These are phyloP conservation scores for Plantago lanceolata DNA, from an alignment of 305 asterid genomes.

Conservation along the genomic window DNA sequence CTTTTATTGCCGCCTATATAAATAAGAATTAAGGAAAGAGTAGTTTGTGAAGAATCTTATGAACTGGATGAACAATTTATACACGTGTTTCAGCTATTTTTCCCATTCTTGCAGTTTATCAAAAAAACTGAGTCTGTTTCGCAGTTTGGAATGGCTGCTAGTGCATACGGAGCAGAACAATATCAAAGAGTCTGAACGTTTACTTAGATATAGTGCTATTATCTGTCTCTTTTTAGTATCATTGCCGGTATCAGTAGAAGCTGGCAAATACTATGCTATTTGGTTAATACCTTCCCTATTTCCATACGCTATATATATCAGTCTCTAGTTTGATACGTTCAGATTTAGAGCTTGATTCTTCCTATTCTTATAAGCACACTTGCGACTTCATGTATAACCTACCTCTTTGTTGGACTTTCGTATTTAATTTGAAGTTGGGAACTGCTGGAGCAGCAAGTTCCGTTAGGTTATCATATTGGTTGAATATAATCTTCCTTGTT, in stretches of 20 bases:
- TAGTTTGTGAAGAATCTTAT: too few species aligned
- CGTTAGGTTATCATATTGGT: conserved; percentile 35
- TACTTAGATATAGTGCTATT: conserved; percentile 39
- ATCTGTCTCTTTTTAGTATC: conserved; percentile 34
- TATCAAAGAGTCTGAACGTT: conserved; percentile 2
- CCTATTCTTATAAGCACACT: conserved; percentile 36
- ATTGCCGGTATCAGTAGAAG: conserved; percentile 36
- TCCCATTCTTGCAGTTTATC: not conserved
- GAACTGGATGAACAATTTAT: too few species aligned
- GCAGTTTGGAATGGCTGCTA: conserved; percentile 10
- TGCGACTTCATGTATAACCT: conserved; percentile 25
- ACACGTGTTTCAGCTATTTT: too few species aligned
- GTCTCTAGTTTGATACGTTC: conserved; percentile 31
- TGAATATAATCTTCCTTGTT: conserved; percentile 34
- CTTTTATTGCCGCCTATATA: not conserved
- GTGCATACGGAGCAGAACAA: conserved; percentile 4
- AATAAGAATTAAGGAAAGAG: too few species aligned
- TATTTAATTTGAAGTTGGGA: conserved; percentile 35
- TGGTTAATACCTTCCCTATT: conserved; percentile 36
- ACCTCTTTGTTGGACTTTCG: conserved; percentile 40
- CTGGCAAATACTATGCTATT: conserved; percentile 30
- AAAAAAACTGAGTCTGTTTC: not conserved
- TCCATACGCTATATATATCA: conserved; percentile 38
- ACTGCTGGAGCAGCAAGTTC: conserved; percentile 38
- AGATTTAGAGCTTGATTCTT: conserved; percentile 37